Percentiles rank a stretch among this genome's conserved stretches.
Conservation (phyloP, 306 rosid species). For the Canavalia ensiformis region DNA sequence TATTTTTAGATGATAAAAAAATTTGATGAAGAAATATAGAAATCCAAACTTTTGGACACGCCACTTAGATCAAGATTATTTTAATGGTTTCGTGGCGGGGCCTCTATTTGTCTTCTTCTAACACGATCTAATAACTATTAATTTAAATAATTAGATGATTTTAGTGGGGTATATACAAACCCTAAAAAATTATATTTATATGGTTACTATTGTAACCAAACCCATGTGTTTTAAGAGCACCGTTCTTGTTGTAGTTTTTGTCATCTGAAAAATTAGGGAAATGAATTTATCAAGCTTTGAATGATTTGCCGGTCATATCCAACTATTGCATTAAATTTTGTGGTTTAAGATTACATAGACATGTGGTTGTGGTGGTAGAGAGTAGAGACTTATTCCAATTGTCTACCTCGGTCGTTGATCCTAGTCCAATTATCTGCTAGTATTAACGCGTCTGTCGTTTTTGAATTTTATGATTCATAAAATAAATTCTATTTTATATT, state of each 20-base stretch:
- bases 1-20: too few relatives aligned
- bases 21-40: too few relatives aligned
- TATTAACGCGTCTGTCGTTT: constrained; percentile 1
- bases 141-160: constrained; percentile 3
- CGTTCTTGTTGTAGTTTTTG: neutral
- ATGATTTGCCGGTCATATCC: neutral
- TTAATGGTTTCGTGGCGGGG: neutral
- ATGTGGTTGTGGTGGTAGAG: constrained; percentile 4
- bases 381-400: neutral
- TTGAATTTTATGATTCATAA: neutral
- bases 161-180: neutral
- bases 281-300: constrained; percentile 6
- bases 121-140: neutral
- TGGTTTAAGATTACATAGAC: constrained; percentile 13
- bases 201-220: neutral
- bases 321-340: constrained; percentile 15
- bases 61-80: constrained; percentile 15
- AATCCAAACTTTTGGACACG: constrained; percentile 11
- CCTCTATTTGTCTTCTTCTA: constrained; percentile 2
- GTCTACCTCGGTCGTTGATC: neutral
- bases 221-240: neutral
- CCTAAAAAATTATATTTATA: constrained; percentile 12
- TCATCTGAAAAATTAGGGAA: neutral
- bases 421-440: constrained; percentile 16
- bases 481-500: too few relatives aligned